phyloP scores from a whole-genome alignment of 305 asterid species.

The Solanum hybrid region DNA sequence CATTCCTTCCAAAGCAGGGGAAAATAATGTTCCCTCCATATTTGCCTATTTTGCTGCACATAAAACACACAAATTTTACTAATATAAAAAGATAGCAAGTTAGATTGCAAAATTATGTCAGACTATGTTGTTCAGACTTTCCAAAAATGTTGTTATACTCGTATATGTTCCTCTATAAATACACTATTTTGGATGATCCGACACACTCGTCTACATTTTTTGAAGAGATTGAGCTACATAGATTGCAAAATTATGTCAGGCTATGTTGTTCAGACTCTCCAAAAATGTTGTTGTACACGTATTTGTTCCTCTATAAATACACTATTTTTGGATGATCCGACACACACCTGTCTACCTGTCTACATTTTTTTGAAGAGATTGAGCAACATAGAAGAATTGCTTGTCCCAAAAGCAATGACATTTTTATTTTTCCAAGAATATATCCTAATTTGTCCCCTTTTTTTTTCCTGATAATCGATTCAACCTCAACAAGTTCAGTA shows the following conservation, averaged over 20 bases:
- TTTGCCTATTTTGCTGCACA: constrained; percentile 8
- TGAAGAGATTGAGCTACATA: background rate
- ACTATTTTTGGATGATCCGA: no score
- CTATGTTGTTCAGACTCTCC: background rate
- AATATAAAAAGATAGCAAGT: background rate
- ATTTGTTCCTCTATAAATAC: background rate
- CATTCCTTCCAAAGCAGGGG: constrained; percentile 57
- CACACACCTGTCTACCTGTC: background rate
- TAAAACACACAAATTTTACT: background rate
- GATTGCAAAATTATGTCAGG: background rate
- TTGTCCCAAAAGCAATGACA: background rate
- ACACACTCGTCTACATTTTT: background rate
- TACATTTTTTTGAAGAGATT: background rate
- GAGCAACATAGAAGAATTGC: background rate
- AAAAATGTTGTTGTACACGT: no score
- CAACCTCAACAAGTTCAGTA: background rate
- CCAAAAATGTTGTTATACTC: background rate
- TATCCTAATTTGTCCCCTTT: background rate
- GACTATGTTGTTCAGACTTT: background rate
- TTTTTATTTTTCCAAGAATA: background rate
- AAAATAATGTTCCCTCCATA: constrained; percentile 54
- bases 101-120: background rate
- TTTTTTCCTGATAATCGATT: background rate
- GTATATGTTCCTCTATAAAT: background rate
- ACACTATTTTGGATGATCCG: background rate